Evolutionary conservation across 2,329 filamentous ascomycete species (phyloP), one percentile per base, ranked within the genome.

Genomic region (Arthrobotrys conoides): DNA sequence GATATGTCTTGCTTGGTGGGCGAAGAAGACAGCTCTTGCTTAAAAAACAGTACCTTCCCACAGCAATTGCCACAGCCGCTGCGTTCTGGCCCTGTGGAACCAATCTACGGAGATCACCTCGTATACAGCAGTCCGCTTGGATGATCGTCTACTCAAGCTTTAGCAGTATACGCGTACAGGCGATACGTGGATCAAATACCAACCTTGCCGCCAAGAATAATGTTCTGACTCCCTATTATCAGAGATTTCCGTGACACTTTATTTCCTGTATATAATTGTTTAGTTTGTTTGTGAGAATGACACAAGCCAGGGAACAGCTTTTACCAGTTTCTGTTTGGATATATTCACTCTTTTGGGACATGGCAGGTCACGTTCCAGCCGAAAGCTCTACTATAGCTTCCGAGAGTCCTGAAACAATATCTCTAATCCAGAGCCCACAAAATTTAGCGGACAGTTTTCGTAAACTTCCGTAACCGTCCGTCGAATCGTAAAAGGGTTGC

Each of bases 161-260:
- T 59, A 59, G 27, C 36, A 14, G 38, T 6, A 59, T 59, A 10
- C 14, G 24, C 48, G 38, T 46, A 18, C 10, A 0, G 24, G 38
- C 4, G 5, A 6, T 30, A 72, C 10, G 22, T 59, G n/a, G 12
- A 41, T 24, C 67, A n/a, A 30, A 30, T 30, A 6, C 27, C 27
- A n/a, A 81, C 81, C 69, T 81, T 97, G 80, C 96, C 96, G 82
- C 94, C 96, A 1, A 99, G 91, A 85, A 97, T 97, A 85, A 99
- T 98, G 86, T 98, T 97, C 82, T 97, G 94, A 22, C 95, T 97
- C 82, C 96, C 96, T 83, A 97, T 92, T 82, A 99, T 93, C 83
- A 92, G 91, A 80, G 93, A 93, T 82, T 93, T 93, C 81, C 96
- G 93, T 46, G 94, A 95, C 83, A 99, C 96, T 87, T 98, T 98